Evolutionary conservation across 768 basidiomycete genomes (phyloP).

Genomic region (Mycena galopus): DNA sequence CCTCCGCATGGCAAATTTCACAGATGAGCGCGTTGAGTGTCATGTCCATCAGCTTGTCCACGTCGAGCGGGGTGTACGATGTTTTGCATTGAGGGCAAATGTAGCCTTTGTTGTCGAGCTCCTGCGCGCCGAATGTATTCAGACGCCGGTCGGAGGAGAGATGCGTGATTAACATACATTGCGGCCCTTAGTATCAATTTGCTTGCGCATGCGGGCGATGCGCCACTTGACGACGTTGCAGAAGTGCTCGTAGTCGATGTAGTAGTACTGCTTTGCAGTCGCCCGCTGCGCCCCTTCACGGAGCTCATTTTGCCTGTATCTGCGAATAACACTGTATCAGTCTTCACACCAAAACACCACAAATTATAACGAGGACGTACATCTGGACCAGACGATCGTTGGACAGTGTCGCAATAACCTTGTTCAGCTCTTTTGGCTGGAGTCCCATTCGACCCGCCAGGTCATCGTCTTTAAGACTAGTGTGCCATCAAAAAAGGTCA

Average conservation of each 20-base stretch:
- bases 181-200: slow-evolving; percentile 90
- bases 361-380: slow-evolving; percentile 56
- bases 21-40: slow-evolving; percentile 77
- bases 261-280: slow-evolving; percentile 93
- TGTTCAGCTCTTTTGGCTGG: slow-evolving; percentile 91
- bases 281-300: slow-evolving; percentile 91
- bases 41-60: slow-evolving; percentile 86
- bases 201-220: slow-evolving; percentile 90
- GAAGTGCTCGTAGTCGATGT: slow-evolving; percentile 94
- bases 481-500: slow-evolving; percentile 44
- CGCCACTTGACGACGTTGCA: slow-evolving; percentile 99
- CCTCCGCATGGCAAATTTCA: slow-evolving; percentile 88
- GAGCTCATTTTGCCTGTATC: slow-evolving; percentile 92
- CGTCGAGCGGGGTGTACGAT: slow-evolving; percentile 88
- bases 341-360: not conserved
- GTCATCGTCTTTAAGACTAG: slow-evolving; percentile 93
- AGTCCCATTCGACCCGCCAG: slow-evolving; percentile 91
- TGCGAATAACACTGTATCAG: slow-evolving; percentile 43
- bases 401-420: slow-evolving; percentile 85
- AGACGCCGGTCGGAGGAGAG: not conserved
- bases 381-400: slow-evolving; percentile 84
- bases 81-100: slow-evolving; percentile 91
- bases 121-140: slow-evolving; percentile 60
- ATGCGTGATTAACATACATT: slow-evolving; percentile 67
- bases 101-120: slow-evolving; percentile 98